Evolutionary conservation across 2,329 filamentous ascomycete genomes (phyloP), one percentile per base, ranked within the genome.

Genomic region (Aureobasidium sp.): DNA sequence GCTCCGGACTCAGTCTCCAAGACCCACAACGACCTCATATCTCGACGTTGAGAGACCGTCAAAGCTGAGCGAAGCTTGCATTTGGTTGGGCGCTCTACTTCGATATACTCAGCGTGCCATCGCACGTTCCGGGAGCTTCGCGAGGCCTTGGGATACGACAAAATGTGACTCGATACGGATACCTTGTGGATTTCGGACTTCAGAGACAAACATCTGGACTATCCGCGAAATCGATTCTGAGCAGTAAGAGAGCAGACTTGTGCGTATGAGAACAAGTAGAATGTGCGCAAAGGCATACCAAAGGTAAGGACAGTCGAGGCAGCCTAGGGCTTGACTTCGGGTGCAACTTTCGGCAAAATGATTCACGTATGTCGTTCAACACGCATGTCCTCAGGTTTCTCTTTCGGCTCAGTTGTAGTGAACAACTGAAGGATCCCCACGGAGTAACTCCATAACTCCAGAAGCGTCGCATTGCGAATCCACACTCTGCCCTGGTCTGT

Each of bases 21-120:
- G 48, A 50, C 48, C 48, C 48, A 50, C 48, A 50, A 50, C 32
- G 48, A 50, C 48, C 48, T 50, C 48, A 50, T 50, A 50, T 37
- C 48, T 50, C 32, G 48, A 50, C 48, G 48, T 50, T 50, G 48
- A 11, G 30, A 21, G 48, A 50, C 29, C n/a, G 45, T 37, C 48
- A 37, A 50, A 27, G 48, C 48, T 36, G 48, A 37, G 32, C 32
- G 30, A 37, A 50, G n/a, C 48, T 37, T 37, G 48, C 30, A 37
- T 50, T 34, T 50, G 32, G 48, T 50, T 37, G 48, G 48, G 30
- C 32, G 32, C 16, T 15, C 48, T 37, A 7, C 48, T 15, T 34
- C 10, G 45, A 49, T 49, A 49, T 49, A 29, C 45, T 11, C 45
- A 49, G 45, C 16, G 29, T 21, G 21, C 21, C 21, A 21, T 21